Base-by-base conservation (phyloP, 2,329 filamentous ascomycete genomes). In the Fusarium aywerte region DNA sequence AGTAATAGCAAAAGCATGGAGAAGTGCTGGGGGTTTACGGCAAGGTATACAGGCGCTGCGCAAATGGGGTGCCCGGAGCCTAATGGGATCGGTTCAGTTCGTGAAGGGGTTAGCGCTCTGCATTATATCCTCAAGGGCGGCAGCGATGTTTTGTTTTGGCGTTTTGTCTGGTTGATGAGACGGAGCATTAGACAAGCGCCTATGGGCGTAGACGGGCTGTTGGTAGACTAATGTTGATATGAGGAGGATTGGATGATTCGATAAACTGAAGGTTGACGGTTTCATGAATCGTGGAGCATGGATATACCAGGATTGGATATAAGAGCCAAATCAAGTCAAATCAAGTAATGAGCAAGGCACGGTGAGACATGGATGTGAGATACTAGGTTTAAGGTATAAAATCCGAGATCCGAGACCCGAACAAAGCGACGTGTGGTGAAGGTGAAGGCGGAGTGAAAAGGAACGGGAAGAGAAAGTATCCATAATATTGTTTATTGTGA, bases 301-400 rank as follows among this genome's bases (percentile, higher is more conserved):
- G 42, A 65, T 69, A 67, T 69, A 72, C 67, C 56, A 72, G 47
- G 55, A 39, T 43, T 21, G 39, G 56, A 52, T 31, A 63, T 15
- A 48, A 48, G 20, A 47, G 45, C 18, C 20, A 62, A 29, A 40
- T 63, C 31, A n/a, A 10, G 27, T 45, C 43, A 45, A 20, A 32
- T 21, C 20, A 58, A 23, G 16, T 48, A 48, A 58, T 12, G 38
- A 63, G 43, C 35, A 53, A 58, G 48, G 44, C 35, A 62, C 31
- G 29, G 39, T 50, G 16, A 62, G 48, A 40, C 47, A 66, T 56
- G 32, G 43, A 29, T 21, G 31, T 29, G 21, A 61, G 18, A 27
- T 61, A 29, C 18, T n/a, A 52, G 44, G 18, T 60, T 39, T 16
- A n/a, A 40, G 27, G 27, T 33, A 39, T 23, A 33, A 52, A 15